phyloP scores from a whole-genome alignment of 2,329 filamentous ascomycete species.

The Pseudogymnoascus sp. region DNA sequence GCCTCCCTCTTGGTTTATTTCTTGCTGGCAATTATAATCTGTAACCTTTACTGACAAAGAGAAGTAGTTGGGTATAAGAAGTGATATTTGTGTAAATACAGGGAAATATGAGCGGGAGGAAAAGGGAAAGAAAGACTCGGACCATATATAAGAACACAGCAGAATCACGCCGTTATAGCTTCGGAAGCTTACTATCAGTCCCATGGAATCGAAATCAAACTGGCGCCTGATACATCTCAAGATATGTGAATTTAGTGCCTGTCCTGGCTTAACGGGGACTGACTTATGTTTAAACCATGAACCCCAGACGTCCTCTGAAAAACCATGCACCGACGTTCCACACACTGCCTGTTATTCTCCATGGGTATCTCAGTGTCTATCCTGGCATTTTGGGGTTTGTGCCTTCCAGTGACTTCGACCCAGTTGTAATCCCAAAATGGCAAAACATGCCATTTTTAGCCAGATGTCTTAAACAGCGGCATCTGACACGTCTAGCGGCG shows the following conservation, averaged over 20 bases:
- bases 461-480: not conserved
- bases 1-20: not conserved
- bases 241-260: not conserved
- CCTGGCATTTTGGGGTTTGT: not conserved
- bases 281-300: not conserved
- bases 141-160: not conserved
- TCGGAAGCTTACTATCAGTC: not conserved
- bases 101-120: not conserved
- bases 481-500: constrained; percentile 4
- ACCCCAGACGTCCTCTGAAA: not conserved
- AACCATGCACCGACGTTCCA: not conserved
- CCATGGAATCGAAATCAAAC: constrained; percentile 2
- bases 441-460: not conserved
- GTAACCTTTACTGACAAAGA: not conserved
- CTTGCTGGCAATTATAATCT: not conserved
- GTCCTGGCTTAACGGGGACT: not conserved
- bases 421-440: not conserved
- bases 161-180: not conserved
- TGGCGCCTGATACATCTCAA: not conserved
- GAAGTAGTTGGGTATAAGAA: not conserved
- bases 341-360: not conserved
- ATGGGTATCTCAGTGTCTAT: not conserved
- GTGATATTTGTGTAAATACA: not conserved
- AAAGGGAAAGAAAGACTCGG: not conserved
- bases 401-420: not conserved